phyloP scores from a whole-genome alignment of 495 filamentous ascomycete species.

The Podospora anserina region DNA sequence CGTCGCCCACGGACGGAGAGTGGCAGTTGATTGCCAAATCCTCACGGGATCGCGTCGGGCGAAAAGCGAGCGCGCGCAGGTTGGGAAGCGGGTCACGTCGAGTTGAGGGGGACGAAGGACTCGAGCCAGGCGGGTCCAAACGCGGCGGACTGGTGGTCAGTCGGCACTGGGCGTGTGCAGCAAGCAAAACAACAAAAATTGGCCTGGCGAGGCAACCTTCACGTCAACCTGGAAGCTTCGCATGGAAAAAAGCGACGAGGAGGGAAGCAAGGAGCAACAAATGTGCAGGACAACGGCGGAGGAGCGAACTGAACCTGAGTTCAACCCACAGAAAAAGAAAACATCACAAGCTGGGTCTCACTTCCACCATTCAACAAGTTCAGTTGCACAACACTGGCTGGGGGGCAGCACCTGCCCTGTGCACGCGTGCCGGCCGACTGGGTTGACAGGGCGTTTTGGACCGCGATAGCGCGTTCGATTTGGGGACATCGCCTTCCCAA shows the following conservation, averaged over 20 bases:
- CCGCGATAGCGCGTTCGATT: not conserved
- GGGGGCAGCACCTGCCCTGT: not conserved
- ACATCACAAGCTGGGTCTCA: not conserved
- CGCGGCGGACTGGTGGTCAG: not conserved
- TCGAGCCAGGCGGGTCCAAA: constrained; percentile 6
- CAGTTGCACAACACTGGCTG: not conserved
- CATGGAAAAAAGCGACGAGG: constrained; percentile 1
- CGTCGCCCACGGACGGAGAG: not conserved
- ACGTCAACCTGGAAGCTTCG: not conserved
- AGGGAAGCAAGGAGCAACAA: not conserved
- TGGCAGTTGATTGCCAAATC: constrained; percentile 1
- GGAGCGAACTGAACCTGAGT: not conserved
- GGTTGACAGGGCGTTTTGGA: constrained; percentile 14
- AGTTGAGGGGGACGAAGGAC: constrained; percentile 12
- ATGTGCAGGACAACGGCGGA: not conserved
- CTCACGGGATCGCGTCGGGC: constrained; percentile 3
- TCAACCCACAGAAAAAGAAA: not conserved
- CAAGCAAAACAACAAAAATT: constrained; percentile 1
- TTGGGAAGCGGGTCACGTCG: constrained; percentile 19
- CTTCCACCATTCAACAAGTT: not conserved
- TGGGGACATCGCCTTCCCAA: constrained; percentile 18
- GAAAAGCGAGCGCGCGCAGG: constrained; percentile 5
- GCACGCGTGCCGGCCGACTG: constrained; percentile 14
- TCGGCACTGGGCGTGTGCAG: not conserved
- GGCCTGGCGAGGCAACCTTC: not conserved